A percentile compares a stretch with the other conserved stretches of the same genome.
Evolutionary conservation across 208 protist genomes (phyloP).

Genomic region (Trypanosoma melophagium): DNA sequence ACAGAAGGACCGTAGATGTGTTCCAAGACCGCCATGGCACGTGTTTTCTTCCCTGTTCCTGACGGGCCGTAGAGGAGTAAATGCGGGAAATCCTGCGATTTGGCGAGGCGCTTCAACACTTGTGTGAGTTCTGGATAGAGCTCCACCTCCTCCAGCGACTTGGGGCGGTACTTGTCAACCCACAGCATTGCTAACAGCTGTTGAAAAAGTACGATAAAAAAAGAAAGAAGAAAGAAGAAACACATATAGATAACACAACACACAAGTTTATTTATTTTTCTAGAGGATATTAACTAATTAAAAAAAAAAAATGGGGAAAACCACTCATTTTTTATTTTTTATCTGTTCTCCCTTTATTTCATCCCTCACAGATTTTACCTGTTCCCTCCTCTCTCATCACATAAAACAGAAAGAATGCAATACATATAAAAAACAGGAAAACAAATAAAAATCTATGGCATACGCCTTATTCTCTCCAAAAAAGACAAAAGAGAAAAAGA

Average conservation of each 20-base stretch:
- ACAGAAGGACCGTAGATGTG: conserved; percentile 93
- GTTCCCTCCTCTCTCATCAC: too few relatives aligned
- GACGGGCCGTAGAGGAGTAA: conserved; percentile 97
- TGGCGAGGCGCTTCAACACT: conserved; percentile 88
- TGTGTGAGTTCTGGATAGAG: conserved; percentile 92
- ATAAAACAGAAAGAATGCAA: too few relatives aligned
- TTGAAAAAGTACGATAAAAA: not conserved
- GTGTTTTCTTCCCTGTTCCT: conserved; percentile 96
- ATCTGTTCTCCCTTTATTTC: too few relatives aligned
- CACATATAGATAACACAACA: not conserved
- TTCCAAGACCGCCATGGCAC: conserved; percentile 93
- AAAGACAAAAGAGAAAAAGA: too few relatives aligned
- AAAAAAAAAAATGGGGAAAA: conserved; percentile 4
- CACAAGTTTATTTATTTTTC: not conserved
- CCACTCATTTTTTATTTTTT: too few relatives aligned
- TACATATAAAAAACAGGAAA: too few relatives aligned
- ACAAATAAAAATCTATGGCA: too few relatives aligned
- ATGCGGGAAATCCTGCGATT: conserved; percentile 94
- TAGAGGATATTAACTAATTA: not conserved
- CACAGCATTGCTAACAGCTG: conserved; percentile 90
- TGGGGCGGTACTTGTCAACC: conserved; percentile 99
- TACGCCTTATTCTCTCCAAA: too few relatives aligned
- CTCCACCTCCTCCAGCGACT: conserved; percentile 92
- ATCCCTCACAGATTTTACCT: too few relatives aligned
- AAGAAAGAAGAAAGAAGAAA: not conserved